Evolutionary conservation across 192 early-diverging fungal genomes (phyloP).

Genomic region (Backusella circina): DNA sequence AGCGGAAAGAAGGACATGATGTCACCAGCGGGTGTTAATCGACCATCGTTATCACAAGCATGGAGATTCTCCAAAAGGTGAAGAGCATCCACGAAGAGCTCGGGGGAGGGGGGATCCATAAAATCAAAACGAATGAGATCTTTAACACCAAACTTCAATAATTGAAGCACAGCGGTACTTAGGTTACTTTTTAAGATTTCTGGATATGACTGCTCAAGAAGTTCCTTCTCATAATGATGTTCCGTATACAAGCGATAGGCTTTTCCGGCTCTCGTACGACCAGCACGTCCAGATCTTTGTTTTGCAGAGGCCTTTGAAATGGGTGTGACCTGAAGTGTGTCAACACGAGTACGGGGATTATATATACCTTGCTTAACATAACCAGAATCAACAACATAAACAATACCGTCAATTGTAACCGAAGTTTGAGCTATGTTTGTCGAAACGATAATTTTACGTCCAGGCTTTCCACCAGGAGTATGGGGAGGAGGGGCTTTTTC

Average conservation of each 20-base stretch:
- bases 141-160: conserved; percentile 95
- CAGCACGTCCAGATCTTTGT: conserved; percentile 97
- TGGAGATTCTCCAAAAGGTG: conserved; percentile 93
- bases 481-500: conserved; percentile 81
- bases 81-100: conserved; percentile 95
- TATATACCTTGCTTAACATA: conserved; percentile 99
- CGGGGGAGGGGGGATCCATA: conserved; percentile 98
- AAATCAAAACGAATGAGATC: conserved; percentile 99
- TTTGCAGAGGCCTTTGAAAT: conserved; percentile 94
- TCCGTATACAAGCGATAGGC: conserved; percentile 98
- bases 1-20: conserved; percentile 95
- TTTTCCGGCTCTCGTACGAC: conserved; percentile 94
- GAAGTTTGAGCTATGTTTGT: conserved; percentile 99
- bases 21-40: conserved; percentile 79
- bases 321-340: conserved; percentile 89
- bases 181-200: conserved; percentile 97
- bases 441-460: conserved; percentile 95
- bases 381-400: conserved; percentile 97
- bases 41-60: conserved; percentile 90
- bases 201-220: conserved; percentile 96
- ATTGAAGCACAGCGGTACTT: conserved; percentile 90
- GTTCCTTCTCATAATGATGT: conserved; percentile 85
- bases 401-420: conserved; percentile 97
- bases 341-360: conserved; percentile 95
- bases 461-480: conserved; percentile 73